A percentile compares a stretch with the other conserved stretches of the same genome.
These are phyloP conservation scores for Dryas alaskensis DNA, from an alignment of 306 rosid species.

Conservation along the genomic window DNA sequence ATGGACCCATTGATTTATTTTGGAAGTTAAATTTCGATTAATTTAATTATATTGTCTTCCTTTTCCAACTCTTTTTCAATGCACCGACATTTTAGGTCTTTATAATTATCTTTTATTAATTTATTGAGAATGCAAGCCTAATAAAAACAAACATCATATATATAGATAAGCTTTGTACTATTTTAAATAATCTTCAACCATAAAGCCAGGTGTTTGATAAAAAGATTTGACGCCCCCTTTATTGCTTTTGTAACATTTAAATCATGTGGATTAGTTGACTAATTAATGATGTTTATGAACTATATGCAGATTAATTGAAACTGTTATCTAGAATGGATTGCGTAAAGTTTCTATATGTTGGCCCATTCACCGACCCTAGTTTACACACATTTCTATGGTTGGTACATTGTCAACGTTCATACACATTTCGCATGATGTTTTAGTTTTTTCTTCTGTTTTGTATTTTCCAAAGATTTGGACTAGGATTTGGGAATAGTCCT, in stretches of 20 bases:
- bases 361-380: too few species aligned
- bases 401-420: too few species aligned
- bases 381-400: too few species aligned
- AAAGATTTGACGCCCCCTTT: neutral
- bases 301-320: neutral
- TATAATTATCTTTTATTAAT: neutral
- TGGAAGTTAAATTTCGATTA: neutral
- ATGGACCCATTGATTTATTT: neutral
- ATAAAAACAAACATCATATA: neutral
- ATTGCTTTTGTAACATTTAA: neutral
- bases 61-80: neutral
- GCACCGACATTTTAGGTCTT: neutral
- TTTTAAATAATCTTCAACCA: neutral
- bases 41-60: neutral
- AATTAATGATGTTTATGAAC: neutral
- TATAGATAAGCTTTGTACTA: slow-evolving; percentile 4
- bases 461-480: too few species aligned
- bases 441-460: too few species aligned
- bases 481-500: too few species aligned
- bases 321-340: neutral
- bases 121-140: neutral
- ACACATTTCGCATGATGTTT: too few species aligned
- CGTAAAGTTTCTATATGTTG: too few species aligned
- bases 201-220: neutral
- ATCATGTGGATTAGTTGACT: neutral